These are phyloP conservation scores for Lactarius deliciosus DNA, from an alignment of 768 basidiomycete genomes.

Conservation along the genomic window DNA sequence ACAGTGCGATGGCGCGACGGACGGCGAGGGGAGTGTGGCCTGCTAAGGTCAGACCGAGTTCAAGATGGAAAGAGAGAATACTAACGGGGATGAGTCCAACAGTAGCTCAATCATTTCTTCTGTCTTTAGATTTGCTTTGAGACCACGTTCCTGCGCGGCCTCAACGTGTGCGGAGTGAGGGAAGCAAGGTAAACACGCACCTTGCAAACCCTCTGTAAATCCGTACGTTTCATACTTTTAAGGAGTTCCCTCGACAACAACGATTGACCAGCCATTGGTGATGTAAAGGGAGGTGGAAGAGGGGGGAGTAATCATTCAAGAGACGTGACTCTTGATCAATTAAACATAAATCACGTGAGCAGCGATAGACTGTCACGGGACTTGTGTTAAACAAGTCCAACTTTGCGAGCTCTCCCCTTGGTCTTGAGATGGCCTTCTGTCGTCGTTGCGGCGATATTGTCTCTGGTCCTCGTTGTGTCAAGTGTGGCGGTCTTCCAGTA, in stretches of 20 bases:
- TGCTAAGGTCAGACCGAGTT: constrained; percentile 22
- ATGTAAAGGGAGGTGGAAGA: background rate
- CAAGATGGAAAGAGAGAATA: background rate
- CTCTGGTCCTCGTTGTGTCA: constrained; percentile 57
- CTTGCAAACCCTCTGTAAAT: constrained; percentile 62
- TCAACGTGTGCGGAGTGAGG: constrained; percentile 14
- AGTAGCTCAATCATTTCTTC: constrained; percentile 76
- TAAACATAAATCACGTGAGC: constrained; percentile 19
- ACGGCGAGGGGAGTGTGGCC: constrained; percentile 22
- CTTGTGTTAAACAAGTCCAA: background rate
- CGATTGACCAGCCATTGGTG: constrained; percentile 39
- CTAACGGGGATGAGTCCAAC: constrained; percentile 44
- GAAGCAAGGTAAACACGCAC: constrained; percentile 37
- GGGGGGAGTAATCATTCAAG: constrained; percentile 1
- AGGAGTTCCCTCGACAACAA: constrained; percentile 45
- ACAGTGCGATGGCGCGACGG: constrained; percentile 21
- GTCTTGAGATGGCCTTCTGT: constrained; percentile 71
- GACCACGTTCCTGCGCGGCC: constrained; percentile 62
- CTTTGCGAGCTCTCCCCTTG: constrained; percentile 18
- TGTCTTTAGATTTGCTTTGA: constrained; percentile 80
- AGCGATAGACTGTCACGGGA: background rate
- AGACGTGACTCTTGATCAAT: constrained; percentile 17
- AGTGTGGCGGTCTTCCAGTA: constrained; percentile 76
- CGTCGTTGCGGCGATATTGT: constrained; percentile 85
- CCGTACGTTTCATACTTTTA: constrained; percentile 53